Conservation (phyloP, 2,329 filamentous ascomycete genomes). For the Fusarium bactridioides region DNA sequence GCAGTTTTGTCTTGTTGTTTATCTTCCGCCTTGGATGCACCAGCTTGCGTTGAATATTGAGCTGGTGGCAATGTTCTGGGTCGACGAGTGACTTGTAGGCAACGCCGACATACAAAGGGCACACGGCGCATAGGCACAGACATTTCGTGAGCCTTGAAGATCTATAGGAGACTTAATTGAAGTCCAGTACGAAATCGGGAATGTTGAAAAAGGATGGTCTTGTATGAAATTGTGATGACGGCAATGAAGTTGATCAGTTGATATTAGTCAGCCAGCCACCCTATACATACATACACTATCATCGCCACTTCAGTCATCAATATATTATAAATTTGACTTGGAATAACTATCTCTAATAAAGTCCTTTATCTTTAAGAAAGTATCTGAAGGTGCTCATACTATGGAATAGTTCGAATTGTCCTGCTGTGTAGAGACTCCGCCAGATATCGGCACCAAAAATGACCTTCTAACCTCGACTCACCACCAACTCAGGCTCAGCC, state of each 20-base stretch:
- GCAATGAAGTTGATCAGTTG: constrained; percentile 4
- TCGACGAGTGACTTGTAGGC: constrained; percentile 23
- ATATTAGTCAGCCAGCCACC: constrained; percentile 30
- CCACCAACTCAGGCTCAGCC: background rate
- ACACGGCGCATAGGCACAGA: background rate
- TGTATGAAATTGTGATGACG: constrained; percentile 12
- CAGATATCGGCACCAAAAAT: constrained; percentile 30
- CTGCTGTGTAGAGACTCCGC: background rate
- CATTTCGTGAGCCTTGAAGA: background rate
- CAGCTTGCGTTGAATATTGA: constrained; percentile 30
- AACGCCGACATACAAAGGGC: constrained; percentile 31
- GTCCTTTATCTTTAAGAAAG: background rate
- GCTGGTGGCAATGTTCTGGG: background rate
- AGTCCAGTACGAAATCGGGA: background rate
- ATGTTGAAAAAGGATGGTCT: background rate
- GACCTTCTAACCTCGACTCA: background rate
- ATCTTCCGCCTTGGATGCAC: background rate
- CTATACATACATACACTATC: background rate
- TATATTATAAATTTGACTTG: background rate
- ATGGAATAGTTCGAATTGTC: background rate
- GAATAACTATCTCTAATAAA: background rate
- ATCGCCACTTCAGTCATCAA: background rate
- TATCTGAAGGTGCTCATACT: background rate
- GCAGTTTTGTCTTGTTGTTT: background rate
- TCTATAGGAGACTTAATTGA: too few species aligned